Evolutionary conservation across 2,329 filamentous ascomycete species (phyloP).

Genomic region (Xylariaceae sp.): DNA sequence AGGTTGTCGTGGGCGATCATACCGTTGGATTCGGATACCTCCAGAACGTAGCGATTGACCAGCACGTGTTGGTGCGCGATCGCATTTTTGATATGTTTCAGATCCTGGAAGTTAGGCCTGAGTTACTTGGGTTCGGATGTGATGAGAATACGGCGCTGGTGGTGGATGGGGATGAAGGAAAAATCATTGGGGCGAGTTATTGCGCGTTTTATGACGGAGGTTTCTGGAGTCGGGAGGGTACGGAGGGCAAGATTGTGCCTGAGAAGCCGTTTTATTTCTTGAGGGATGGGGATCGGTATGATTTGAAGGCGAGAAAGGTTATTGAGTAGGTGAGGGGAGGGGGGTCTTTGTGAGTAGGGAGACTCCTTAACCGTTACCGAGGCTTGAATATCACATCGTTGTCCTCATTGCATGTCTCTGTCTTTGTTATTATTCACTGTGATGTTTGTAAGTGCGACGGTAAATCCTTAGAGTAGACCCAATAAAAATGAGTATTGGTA

Average conservation of each 20-base stretch:
- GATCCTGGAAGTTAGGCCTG: slow-evolving; percentile 29
- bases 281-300: slow-evolving; percentile 28
- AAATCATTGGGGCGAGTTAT: slow-evolving; percentile 30
- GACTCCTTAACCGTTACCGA: not conserved
- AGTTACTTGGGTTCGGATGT: slow-evolving; percentile 30
- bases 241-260: slow-evolving; percentile 26
- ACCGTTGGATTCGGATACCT: slow-evolving; percentile 32
- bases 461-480: too few relatives aligned
- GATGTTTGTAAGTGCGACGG: too few relatives aligned
- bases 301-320: slow-evolving; percentile 28
- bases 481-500: too few relatives aligned
- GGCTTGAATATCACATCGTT: too few relatives aligned
- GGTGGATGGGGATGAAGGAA: slow-evolving; percentile 27
- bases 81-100: slow-evolving; percentile 34
- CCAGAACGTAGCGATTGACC: slow-evolving; percentile 29
- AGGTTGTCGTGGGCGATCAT: slow-evolving; percentile 31
- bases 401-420: too few relatives aligned
- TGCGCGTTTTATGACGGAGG: slow-evolving; percentile 30
- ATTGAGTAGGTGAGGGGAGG: slow-evolving; percentile 10
- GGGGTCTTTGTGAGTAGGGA: not conserved
- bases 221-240: slow-evolving; percentile 32
- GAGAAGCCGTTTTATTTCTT: slow-evolving; percentile 29
- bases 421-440: too few relatives aligned
- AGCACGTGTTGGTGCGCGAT: slow-evolving; percentile 32
- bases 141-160: slow-evolving; percentile 34